Percentiles rank a stretch among this genome's conserved stretches.
Evolutionary conservation across 164 flowering plant genomes (phyloP).

Genomic region (Magnolia officinalis): DNA sequence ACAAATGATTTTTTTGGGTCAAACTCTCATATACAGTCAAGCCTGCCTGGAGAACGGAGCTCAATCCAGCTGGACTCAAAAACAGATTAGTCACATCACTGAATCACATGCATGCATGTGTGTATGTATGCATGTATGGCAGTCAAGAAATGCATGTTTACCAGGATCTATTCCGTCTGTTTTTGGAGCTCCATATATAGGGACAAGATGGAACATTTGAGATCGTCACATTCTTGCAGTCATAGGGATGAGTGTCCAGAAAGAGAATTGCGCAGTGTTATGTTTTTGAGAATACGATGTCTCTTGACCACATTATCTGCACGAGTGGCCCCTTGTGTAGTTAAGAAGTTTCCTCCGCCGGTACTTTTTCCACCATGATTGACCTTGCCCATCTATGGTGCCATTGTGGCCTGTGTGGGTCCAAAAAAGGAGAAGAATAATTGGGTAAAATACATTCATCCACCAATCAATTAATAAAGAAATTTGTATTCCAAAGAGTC

Average conservation of each 20-base stretch:
- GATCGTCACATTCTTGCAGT: slow-evolving; percentile 84
- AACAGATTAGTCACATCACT: too few species aligned
- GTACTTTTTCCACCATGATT: slow-evolving; percentile 89
- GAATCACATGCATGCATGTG: too few species aligned
- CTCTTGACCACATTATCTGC: slow-evolving; percentile 95
- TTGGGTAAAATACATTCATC: neutral
- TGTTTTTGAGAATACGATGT: slow-evolving; percentile 67
- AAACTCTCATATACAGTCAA: too few species aligned
- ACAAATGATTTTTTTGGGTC: too few species aligned
- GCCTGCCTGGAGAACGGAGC: too few species aligned
- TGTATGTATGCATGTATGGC: neutral
- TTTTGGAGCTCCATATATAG: slow-evolving; percentile 83
- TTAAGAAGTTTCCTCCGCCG: slow-evolving; percentile 83
- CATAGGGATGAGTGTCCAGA: slow-evolving; percentile 97
- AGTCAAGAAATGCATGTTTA: slow-evolving; percentile 22
- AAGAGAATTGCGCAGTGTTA: slow-evolving; percentile 77
- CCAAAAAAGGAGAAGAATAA: neutral
- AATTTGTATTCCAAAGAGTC: neutral
- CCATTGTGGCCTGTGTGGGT: slow-evolving; percentile 82
- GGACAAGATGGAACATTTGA: slow-evolving; percentile 73
- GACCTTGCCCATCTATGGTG: slow-evolving; percentile 93
- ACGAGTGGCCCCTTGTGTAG: slow-evolving; percentile 91
- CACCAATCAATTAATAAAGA: neutral
- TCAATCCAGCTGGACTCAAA: too few species aligned
- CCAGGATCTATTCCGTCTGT: slow-evolving; percentile 99